Evolutionary conservation across 2,329 filamentous ascomycete genomes (phyloP).

Genomic region (Chaetomium globosum): DNA sequence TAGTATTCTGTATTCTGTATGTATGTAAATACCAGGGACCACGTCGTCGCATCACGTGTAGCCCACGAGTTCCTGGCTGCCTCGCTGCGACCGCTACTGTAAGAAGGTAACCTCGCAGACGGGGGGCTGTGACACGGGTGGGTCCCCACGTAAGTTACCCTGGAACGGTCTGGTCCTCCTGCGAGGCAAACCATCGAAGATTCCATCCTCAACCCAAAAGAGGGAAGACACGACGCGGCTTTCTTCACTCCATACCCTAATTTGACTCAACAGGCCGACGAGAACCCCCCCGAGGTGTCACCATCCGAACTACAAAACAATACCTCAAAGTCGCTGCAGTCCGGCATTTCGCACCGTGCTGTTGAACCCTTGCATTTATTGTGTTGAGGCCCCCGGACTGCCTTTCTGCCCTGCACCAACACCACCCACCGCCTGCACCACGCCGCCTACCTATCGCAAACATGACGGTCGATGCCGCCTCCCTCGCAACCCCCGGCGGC

Average conservation of each 20-base stretch:
- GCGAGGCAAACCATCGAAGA: slow-evolving; percentile 23
- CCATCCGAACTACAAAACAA: not conserved
- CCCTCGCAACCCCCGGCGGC: slow-evolving; percentile 54
- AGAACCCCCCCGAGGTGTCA: not conserved
- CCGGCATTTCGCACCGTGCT: not conserved
- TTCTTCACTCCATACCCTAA: not conserved
- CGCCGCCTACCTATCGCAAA: slow-evolving; percentile 15
- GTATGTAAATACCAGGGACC: no score
- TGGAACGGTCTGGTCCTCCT: slow-evolving; percentile 8
- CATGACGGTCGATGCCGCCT: slow-evolving; percentile 36
- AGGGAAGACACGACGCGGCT: slow-evolving; percentile 7
- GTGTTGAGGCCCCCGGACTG: not conserved
- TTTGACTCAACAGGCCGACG: not conserved
- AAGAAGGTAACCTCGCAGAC: not conserved
- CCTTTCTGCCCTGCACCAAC: slow-evolving; percentile 13
- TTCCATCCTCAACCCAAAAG: slow-evolving; percentile 18
- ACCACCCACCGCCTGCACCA: slow-evolving; percentile 15
- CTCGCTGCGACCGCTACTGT: no score
- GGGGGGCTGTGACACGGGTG: slow-evolving; percentile 20
- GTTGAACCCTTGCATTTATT: not conserved
- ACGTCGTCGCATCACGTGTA: slow-evolving; percentile 1
- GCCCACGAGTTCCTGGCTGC: not conserved
- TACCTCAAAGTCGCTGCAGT: not conserved
- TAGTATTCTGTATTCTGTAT: no score
- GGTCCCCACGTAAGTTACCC: slow-evolving; percentile 18